Evolutionary conservation across 257 asterid genomes (phyloP).

Genomic region (Solanum boliviense): DNA sequence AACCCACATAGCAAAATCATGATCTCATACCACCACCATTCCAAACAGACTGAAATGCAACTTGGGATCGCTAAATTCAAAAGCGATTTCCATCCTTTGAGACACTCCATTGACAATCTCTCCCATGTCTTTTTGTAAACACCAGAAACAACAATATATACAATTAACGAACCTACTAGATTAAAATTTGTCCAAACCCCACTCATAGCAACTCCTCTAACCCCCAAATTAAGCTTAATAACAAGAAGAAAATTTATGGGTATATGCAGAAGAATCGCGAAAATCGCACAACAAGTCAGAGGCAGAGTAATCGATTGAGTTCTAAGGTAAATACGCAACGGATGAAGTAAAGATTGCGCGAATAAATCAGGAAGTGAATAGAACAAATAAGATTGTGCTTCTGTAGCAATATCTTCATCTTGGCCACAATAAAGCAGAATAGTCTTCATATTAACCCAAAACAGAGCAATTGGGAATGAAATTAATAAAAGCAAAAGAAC

Average conservation of each 20-base stretch:
- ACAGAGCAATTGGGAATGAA: slow-evolving; percentile 50
- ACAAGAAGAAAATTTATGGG: slow-evolving; percentile 63
- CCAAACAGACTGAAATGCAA: slow-evolving; percentile 74
- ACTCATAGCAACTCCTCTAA: slow-evolving; percentile 50
- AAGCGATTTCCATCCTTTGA: slow-evolving; percentile 50
- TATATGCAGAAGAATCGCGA: slow-evolving; percentile 40
- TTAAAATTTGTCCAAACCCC: slow-evolving; percentile 59
- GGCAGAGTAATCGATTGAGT: slow-evolving; percentile 70
- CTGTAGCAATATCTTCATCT: slow-evolving; percentile 41
- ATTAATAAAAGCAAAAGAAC: slow-evolving; percentile 40
- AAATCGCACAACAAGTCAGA: slow-evolving; percentile 49
- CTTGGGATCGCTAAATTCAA: slow-evolving; percentile 56
- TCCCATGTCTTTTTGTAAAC: slow-evolving; percentile 53
- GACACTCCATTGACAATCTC: slow-evolving; percentile 34
- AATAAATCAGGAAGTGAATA: slow-evolving; percentile 58
- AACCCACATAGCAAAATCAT: slow-evolving; percentile 69
- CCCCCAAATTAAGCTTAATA: slow-evolving; percentile 33
- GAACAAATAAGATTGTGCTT: slow-evolving; percentile 48
- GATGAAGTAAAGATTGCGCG: slow-evolving; percentile 55
- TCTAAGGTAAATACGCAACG: slow-evolving; percentile 57
- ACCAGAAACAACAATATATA: slow-evolving; percentile 40
- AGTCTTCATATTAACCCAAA: slow-evolving; percentile 56
- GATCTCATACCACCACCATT: slow-evolving; percentile 97
- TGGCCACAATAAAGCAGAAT: slow-evolving; percentile 49
- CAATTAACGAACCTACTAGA: slow-evolving; percentile 33